These are phyloP conservation scores for Leptodermis oblonga DNA, from an alignment of 257 asterid genomes.

Conservation along the genomic window DNA sequence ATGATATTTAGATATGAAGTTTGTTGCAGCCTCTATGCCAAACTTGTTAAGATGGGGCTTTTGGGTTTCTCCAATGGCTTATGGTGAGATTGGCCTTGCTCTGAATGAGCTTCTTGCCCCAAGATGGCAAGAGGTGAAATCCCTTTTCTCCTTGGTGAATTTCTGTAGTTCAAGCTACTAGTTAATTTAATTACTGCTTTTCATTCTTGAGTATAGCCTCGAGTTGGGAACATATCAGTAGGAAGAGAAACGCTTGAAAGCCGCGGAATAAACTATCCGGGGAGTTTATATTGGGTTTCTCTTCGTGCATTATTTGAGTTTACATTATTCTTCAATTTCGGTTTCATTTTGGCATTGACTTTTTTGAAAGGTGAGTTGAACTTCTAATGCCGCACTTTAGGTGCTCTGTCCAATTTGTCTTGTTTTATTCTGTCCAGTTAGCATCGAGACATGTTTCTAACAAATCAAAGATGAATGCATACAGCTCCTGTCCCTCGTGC, in stretches of 20 bases:
- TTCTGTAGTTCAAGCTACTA: no score
- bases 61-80: conserved; percentile 65
- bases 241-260: conserved; percentile 50
- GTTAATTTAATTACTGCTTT: not conserved
- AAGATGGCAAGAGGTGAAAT: conserved; percentile 56
- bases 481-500: conserved; percentile 39
- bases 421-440: no score
- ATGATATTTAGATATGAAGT: not conserved
- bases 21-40: conserved; percentile 66
- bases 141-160: not conserved
- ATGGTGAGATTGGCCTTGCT: conserved; percentile 64
- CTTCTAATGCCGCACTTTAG: not conserved
- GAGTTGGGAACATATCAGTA: conserved; percentile 34
- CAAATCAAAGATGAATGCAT: conserved; percentile 18
- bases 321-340: conserved; percentile 47
- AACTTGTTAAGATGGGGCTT: conserved; percentile 68
- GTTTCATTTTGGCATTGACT: conserved; percentile 46
- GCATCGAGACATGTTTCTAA: not conserved
- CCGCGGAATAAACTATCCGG: conserved; percentile 50
- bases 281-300: conserved; percentile 48
- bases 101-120: conserved; percentile 63
- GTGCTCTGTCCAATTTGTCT: no score
- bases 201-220: conserved; percentile 18
- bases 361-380: conserved; percentile 46
- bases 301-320: conserved; percentile 51